Evolutionary conservation across 768 basidiomycete species (phyloP).

Genomic region (Lactarius psammicola): DNA sequence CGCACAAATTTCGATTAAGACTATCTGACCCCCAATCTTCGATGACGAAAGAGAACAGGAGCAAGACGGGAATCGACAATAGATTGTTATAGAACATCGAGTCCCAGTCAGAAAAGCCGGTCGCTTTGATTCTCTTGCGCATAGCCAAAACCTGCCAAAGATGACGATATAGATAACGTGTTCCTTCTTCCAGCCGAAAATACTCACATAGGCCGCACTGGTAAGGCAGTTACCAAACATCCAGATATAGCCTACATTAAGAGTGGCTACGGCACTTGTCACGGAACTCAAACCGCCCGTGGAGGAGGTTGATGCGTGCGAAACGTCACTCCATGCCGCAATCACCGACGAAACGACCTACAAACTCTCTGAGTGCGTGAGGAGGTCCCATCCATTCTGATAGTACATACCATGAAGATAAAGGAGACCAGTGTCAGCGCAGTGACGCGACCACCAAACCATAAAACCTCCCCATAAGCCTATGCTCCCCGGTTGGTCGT

Average conservation of each 20-base stretch:
- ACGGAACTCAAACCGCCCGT: constrained; percentile 38
- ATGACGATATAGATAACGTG: neutral
- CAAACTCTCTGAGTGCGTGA: neutral
- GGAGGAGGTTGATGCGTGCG: constrained; percentile 33
- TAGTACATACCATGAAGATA: constrained; percentile 73
- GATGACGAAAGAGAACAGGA: constrained; percentile 73
- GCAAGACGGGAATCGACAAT: constrained; percentile 87
- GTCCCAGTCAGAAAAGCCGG: constrained; percentile 97
- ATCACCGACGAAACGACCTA: constrained; percentile 91
- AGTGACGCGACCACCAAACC: constrained; percentile 92
- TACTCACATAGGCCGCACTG: constrained; percentile 84
- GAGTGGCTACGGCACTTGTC: constrained; percentile 45
- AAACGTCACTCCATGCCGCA: constrained; percentile 86
- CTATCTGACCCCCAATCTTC: constrained; percentile 89
- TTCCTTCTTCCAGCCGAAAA: neutral
- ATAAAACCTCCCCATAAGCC: constrained; percentile 97
- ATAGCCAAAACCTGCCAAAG: constrained; percentile 80
- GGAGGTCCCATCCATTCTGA: neutral
- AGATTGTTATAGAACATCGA: constrained; percentile 99
- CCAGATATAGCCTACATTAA: constrained; percentile 92
- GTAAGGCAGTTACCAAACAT: constrained; percentile 91
- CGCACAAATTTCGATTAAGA: constrained; percentile 85
- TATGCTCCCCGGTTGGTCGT: constrained; percentile 33
- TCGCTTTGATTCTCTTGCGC: constrained; percentile 94
- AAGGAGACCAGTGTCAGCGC: constrained; percentile 87